These are phyloP conservation scores for Datisca glomerata DNA, from an alignment of 306 rosid species.

Conservation along the genomic window DNA sequence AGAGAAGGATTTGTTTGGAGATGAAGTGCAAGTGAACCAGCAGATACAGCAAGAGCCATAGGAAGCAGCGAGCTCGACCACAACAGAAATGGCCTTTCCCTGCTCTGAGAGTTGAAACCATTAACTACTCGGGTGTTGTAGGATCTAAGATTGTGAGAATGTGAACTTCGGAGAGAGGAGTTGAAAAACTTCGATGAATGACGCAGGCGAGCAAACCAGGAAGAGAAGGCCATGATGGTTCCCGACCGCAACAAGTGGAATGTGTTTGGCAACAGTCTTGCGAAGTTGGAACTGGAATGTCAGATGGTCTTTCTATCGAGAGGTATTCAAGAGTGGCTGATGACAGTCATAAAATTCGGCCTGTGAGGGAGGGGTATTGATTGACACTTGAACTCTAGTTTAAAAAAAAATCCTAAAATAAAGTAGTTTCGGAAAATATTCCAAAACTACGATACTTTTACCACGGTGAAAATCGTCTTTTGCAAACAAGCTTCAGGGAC, in stretches of 20 bases:
- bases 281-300: no score
- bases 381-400: no score
- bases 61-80: slow-evolving; percentile 48
- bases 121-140: slow-evolving; percentile 5
- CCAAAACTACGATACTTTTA: no score
- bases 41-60: slow-evolving; percentile 48
- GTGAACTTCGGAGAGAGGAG: slow-evolving; percentile 13
- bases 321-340: no score
- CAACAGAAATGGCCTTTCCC: slow-evolving; percentile 8
- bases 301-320: no score
- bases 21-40: slow-evolving; percentile 50
- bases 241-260: not conserved
- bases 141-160: slow-evolving; percentile 11
- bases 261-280: no score
- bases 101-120: slow-evolving; percentile 14
- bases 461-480: no score
- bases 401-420: no score
- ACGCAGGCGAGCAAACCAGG: slow-evolving; percentile 56
- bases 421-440: no score
- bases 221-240: slow-evolving; percentile 17
- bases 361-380: no score
- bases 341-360: no score
- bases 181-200: slow-evolving; percentile 32
- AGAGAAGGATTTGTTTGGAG: slow-evolving; percentile 33
- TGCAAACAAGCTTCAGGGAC: no score